These are phyloP conservation scores for Teunomyces funiuensis DNA, from an alignment of 805 yeast genomes.

Conservation along the genomic window DNA sequence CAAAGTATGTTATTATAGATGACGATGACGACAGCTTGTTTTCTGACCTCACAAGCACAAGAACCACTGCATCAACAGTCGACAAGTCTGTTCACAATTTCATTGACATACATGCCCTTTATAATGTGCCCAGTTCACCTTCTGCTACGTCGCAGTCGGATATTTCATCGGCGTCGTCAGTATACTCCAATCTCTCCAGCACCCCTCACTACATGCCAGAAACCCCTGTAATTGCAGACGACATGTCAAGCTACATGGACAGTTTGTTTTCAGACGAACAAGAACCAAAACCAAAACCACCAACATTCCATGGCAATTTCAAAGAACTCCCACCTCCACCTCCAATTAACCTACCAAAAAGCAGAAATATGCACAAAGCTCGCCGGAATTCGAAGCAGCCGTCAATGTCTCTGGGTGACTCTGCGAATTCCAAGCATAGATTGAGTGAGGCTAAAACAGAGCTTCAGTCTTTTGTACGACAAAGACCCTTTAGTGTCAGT, in stretches of 20 bases:
- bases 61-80: neutral
- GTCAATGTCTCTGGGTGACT: conserved; percentile 2
- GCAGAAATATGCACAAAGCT: neutral
- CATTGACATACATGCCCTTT: conserved; percentile 7
- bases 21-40: conserved; percentile 17
- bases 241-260: neutral
- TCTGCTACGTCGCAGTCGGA: neutral
- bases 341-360: neutral
- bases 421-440: neutral
- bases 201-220: neutral
- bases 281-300: neutral
- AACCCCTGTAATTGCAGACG: neutral
- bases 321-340: conserved; percentile 1
- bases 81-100: conserved; percentile 1
- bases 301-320: too few species aligned
- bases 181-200: neutral
- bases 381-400: neutral
- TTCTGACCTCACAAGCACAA: conserved; percentile 11
- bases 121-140: conserved; percentile 9
- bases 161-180: neutral
- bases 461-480: conserved; percentile 15
- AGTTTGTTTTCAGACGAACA: conserved; percentile 2
- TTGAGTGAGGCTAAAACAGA: conserved; percentile 2
- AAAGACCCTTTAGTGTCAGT: conserved; percentile 28
- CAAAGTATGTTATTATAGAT: conserved; percentile 9